Percentiles rank a stretch among this genome's conserved stretches.
Conservation (phyloP, 495 filamentous ascomycete genomes). For the Penicillium subrubescens region DNA sequence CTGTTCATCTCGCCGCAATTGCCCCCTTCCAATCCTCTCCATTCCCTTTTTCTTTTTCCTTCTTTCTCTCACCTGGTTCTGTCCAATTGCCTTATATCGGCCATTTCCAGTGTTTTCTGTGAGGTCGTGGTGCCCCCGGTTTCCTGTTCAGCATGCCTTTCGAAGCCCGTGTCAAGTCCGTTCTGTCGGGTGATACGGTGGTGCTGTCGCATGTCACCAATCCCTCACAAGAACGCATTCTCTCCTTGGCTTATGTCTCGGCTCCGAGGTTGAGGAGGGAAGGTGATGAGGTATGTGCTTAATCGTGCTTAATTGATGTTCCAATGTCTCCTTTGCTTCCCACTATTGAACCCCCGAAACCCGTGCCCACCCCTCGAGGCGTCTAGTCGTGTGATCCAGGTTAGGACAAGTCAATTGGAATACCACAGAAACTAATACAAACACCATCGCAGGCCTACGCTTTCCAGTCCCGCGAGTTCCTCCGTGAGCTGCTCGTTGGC, state of each 20-base stretch:
- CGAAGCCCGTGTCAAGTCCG: constrained; percentile 87
- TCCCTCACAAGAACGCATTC: constrained; percentile 71
- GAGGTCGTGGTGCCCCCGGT: constrained; percentile 20
- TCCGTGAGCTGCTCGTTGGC: constrained; percentile 80
- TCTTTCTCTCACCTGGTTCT: constrained; percentile 11
- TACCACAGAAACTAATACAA: constrained; percentile 1
- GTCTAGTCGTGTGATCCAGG: neutral
- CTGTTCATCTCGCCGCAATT: constrained; percentile 13
- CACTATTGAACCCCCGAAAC: neutral
- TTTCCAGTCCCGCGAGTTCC: constrained; percentile 90
- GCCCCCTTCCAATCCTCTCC: constrained; percentile 18
- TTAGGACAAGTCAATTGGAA: neutral
- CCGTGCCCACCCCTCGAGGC: neutral
- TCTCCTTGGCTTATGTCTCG: constrained; percentile 89
- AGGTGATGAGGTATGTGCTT: constrained; percentile 72
- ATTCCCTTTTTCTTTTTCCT: constrained; percentile 15
- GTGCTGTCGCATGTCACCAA: constrained; percentile 77
- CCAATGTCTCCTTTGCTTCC: neutral
- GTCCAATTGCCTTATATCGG: constrained; percentile 9
- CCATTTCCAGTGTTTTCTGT: constrained; percentile 16
- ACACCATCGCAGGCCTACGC: constrained; percentile 62
- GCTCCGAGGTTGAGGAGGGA: constrained; percentile 85
- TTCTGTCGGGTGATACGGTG: constrained; percentile 89
- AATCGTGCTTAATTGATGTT: constrained; percentile 6
- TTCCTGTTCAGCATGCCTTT: constrained; percentile 42